A percentile compares a stretch with the other conserved stretches of the same genome.
Evolutionary conservation across 306 rosid genomes (phyloP).

Genomic region (Cicer chorassanicum): DNA sequence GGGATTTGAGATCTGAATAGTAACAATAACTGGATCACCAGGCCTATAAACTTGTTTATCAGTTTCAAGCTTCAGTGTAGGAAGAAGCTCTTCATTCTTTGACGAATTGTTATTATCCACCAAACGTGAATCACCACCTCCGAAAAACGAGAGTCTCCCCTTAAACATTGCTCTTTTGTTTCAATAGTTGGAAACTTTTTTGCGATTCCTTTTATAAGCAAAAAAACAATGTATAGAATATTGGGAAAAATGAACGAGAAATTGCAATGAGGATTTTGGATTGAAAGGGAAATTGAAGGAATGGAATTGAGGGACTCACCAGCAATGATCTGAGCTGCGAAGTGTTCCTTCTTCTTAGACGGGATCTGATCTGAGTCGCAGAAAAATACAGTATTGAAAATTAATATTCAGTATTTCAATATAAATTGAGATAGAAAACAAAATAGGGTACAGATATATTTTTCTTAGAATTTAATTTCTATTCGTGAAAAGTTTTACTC

Average conservation of each 20-base stretch:
- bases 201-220: background rate
- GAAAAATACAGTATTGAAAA: constrained; percentile 14
- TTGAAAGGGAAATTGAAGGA: constrained; percentile 17
- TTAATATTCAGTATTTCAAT: background rate
- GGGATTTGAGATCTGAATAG: constrained; percentile 73
- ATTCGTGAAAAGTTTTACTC: no score
- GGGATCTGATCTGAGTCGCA: constrained; percentile 48
- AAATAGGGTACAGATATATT: no score
- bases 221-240: background rate
- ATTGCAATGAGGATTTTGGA: constrained; percentile 18
- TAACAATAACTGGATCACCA: constrained; percentile 80
- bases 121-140: constrained; percentile 55
- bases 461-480: no score
- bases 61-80: constrained; percentile 68
- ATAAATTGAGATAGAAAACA: background rate
- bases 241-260: background rate
- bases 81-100: constrained; percentile 48
- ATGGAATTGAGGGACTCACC: constrained; percentile 37
- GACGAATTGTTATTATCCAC: constrained; percentile 37
- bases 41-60: constrained; percentile 88
- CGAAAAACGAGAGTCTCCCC: constrained; percentile 67
- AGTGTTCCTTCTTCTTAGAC: constrained; percentile 21
- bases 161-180: constrained; percentile 56
- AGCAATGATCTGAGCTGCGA: constrained; percentile 30
- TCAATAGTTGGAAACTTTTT: background rate